Conservation (phyloP, 1,284 basidiomycete species). For the Puccinia triticina region DNA sequence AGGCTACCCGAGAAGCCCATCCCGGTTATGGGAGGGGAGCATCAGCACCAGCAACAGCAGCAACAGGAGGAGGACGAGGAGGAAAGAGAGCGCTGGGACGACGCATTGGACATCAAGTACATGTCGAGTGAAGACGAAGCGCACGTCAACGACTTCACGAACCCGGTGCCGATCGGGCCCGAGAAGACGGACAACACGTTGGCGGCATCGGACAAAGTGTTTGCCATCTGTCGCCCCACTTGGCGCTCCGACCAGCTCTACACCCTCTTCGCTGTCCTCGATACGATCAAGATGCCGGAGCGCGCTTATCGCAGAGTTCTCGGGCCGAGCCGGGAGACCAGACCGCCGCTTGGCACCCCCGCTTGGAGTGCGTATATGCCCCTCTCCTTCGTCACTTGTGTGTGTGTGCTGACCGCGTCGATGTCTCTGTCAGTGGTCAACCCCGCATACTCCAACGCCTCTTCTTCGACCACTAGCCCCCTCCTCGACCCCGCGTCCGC, state of each 20-base stretch:
- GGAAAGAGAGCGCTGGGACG: conserved; percentile 28
- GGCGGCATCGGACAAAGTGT: conserved; percentile 41
- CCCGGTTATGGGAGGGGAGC: neutral
- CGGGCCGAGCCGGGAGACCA: neutral
- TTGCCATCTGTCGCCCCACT: conserved; percentile 47
- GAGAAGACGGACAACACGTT: conserved; percentile 32
- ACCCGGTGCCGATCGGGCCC: conserved; percentile 27
- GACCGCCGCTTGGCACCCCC: conserved; percentile 39
- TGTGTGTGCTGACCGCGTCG: no score
- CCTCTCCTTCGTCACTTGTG: neutral
- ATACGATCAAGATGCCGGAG: conserved; percentile 43
- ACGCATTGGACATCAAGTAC: conserved; percentile 43
- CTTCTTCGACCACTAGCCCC: no score
- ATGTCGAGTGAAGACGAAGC: conserved; percentile 50
- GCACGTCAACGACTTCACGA: conserved; percentile 34
- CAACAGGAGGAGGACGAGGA: conserved; percentile 1
- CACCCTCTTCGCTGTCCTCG: conserved; percentile 35
- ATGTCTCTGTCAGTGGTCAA: conserved; percentile 29
- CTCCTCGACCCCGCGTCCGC: no score
- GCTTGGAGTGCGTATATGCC: conserved; percentile 30
- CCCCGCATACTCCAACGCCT: no score
- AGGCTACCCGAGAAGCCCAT: conserved; percentile 15
- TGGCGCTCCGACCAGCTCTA: conserved; percentile 29
- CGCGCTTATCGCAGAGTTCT: conserved; percentile 42
- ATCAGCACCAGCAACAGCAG: no score